Evolutionary conservation across 176 grass and related monocot genomes (phyloP), one percentile per base, ranked within the genome.

Genomic region (Dactylis glomerata): DNA sequence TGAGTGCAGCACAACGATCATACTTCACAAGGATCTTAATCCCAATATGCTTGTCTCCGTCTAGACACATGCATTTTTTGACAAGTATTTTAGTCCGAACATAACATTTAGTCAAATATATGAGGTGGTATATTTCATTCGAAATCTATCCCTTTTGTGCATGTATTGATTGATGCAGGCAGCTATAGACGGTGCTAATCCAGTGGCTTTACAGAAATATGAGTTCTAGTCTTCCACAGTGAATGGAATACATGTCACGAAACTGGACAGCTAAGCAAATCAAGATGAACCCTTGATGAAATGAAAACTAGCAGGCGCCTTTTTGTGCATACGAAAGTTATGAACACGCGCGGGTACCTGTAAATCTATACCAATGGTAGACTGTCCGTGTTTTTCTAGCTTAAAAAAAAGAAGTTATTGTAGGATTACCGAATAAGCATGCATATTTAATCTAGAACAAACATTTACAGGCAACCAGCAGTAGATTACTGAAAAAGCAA

Each of bases 401-500:
- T 14, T 0, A 15, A 46, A 62, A 63, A 40, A n/a, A 16, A 15
- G 20, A 1, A 12, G 8, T n/a, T 46, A 46, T 72, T 16, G 38
- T 45, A 37, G 23, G 41, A 16, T 7, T 62, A 62, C 30, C 30
- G 58, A 62, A 30, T n/a, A n/a, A 62, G 27, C 6, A n/a, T 10
- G 5, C 59, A 63, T 5, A 63, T 67, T 37, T 63, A 27, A 7
- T 68, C 23, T 68, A 82, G 69, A 46, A 67, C 33, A 72, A 57
- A 75, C 44, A 46, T 71, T 77, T 78, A 71, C 78, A 63, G 41
- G 41, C 31, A 22, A 63, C 22, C 5, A 75, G 5, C 36, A 58
- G 16, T 40, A 72, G 52, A 78, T 32, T 74, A 40, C n/a, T 30
- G 47, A 67, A 67, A 67, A 71, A 82, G 64, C 42, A 82, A 66